Evolutionary conservation across 2,329 filamentous ascomycete species (phyloP).

Genomic region (Neopestalotiopsis rosae): DNA sequence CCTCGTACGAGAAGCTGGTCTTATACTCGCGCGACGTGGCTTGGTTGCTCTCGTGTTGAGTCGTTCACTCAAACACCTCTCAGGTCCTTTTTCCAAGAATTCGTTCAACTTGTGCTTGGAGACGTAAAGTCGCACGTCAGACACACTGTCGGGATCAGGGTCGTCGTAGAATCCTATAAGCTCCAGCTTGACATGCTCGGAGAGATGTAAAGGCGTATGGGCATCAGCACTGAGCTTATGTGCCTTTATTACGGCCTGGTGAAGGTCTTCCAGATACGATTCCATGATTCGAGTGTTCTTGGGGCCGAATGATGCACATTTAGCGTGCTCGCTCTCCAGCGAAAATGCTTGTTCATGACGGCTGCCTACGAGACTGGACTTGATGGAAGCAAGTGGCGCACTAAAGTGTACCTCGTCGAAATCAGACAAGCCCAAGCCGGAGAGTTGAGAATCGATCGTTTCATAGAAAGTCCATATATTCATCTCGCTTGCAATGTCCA

Average conservation of each 20-base stretch:
- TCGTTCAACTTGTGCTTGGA: slow-evolving; percentile 56
- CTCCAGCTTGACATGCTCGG: slow-evolving; percentile 61
- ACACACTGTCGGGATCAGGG: slow-evolving; percentile 39
- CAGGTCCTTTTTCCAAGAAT: slow-evolving; percentile 61
- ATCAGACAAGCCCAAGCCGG: slow-evolving; percentile 43
- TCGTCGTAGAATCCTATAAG: slow-evolving; percentile 67
- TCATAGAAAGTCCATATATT: slow-evolving; percentile 69
- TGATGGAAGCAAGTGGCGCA: slow-evolving; percentile 63
- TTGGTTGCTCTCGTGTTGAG: slow-evolving; percentile 42
- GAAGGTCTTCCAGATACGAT: slow-evolving; percentile 43
- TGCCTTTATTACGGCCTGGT: slow-evolving; percentile 43
- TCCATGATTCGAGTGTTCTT: slow-evolving; percentile 55
- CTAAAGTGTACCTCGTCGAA: slow-evolving; percentile 59
- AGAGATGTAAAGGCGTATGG: slow-evolving; percentile 54
- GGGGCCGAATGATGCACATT: slow-evolving; percentile 59
- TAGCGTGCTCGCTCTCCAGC: slow-evolving; percentile 59
- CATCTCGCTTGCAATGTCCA: slow-evolving; percentile 60
- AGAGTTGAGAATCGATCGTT: slow-evolving; percentile 63
- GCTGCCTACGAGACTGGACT: slow-evolving; percentile 57
- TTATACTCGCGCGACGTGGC: slow-evolving; percentile 20
- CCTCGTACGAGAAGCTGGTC: slow-evolving; percentile 14
- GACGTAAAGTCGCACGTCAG: slow-evolving; percentile 55
- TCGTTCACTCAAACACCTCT: slow-evolving; percentile 58
- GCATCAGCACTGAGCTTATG: slow-evolving; percentile 38
- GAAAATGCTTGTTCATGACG: slow-evolving; percentile 58